These are phyloP conservation scores for Coemansia erecta DNA, from an alignment of 192 early-diverging fungal species.

Conservation along the genomic window DNA sequence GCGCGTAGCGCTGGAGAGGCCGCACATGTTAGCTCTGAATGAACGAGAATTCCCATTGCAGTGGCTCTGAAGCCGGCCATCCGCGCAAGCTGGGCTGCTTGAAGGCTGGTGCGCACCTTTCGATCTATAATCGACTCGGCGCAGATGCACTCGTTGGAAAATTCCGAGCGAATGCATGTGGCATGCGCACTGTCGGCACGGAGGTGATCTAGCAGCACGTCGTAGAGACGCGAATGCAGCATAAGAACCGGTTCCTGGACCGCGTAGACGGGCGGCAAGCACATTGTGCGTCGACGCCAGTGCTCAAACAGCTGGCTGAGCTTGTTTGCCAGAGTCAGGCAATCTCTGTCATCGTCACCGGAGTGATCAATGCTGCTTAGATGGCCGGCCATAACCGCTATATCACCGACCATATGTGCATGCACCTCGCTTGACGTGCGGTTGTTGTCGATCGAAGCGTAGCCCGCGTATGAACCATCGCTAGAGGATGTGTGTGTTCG, in stretches of 20 bases:
- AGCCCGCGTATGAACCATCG: neutral
- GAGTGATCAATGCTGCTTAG: slow-evolving; percentile 4
- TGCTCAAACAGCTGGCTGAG: slow-evolving; percentile 25
- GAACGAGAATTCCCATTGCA: slow-evolving; percentile 42
- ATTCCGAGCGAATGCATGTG: neutral
- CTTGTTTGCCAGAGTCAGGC: neutral
- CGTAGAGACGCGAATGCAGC: slow-evolving; percentile 41
- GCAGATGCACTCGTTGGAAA: slow-evolving; percentile 10
- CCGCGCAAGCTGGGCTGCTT: slow-evolving; percentile 48
- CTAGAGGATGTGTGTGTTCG: slow-evolving; percentile 2
- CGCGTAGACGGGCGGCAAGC: slow-evolving; percentile 29
- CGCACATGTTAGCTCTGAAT: slow-evolving; percentile 30
- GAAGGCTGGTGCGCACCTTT: slow-evolving; percentile 28
- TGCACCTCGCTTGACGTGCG: slow-evolving; percentile 22
- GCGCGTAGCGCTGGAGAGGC: slow-evolving; percentile 22
- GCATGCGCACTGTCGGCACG: neutral
- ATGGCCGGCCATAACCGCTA: slow-evolving; percentile 20
- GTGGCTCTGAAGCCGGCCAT: slow-evolving; percentile 38
- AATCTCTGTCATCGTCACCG: neutral
- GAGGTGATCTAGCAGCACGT: slow-evolving; percentile 17
- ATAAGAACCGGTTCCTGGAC: slow-evolving; percentile 50
- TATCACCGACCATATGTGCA: slow-evolving; percentile 52
- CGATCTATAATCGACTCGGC: slow-evolving; percentile 19
- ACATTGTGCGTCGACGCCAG: slow-evolving; percentile 35
- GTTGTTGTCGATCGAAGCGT: neutral